Percentiles rank a stretch among this genome's conserved stretches.
Conservation (phyloP, 2,329 filamentous ascomycete species). For the Alternaria longipes region DNA sequence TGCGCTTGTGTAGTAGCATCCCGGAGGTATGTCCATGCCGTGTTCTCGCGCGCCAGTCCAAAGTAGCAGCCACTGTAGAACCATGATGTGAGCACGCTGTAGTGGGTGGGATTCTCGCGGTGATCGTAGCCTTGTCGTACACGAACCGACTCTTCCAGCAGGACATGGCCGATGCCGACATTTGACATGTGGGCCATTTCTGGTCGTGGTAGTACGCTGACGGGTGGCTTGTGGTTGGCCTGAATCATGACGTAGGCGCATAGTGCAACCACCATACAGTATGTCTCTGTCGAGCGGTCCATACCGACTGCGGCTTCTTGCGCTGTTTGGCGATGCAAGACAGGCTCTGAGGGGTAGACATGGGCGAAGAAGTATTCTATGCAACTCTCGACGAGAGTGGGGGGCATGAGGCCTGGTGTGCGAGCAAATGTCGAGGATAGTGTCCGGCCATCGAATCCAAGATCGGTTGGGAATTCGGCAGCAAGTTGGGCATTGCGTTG, state of each 20-base stretch:
- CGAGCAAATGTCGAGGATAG: conserved; percentile 56
- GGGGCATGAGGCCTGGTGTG: conserved; percentile 60
- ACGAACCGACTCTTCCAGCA: conserved; percentile 67
- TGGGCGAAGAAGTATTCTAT: conserved; percentile 70
- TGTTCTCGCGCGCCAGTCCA: conserved; percentile 68
- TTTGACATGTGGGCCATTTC: conserved; percentile 55
- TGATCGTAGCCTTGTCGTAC: conserved; percentile 67
- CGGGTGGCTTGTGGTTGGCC: conserved; percentile 56
- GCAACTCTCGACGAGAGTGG: conserved; percentile 62
- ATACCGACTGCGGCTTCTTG: conserved; percentile 65
- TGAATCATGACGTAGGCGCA: conserved; percentile 62
- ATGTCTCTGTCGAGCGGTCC: conserved; percentile 63
- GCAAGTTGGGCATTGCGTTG: conserved; percentile 57
- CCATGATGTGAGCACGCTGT: conserved; percentile 69
- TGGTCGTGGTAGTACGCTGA: conserved; percentile 58
- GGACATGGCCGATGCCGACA: conserved; percentile 61
- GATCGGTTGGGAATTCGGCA: conserved; percentile 50
- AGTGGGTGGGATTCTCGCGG: conserved; percentile 63
- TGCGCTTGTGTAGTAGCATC: conserved; percentile 69
- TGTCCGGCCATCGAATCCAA: conserved; percentile 53
- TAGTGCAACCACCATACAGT: conserved; percentile 64
- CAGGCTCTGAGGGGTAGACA: conserved; percentile 71
- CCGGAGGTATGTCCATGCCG: conserved; percentile 69
- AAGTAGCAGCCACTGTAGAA: conserved; percentile 69
- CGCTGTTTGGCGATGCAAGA: conserved; percentile 62